Evolutionary conservation across 495 filamentous ascomycete species (phyloP).

Genomic region (Neurospora africana): DNA sequence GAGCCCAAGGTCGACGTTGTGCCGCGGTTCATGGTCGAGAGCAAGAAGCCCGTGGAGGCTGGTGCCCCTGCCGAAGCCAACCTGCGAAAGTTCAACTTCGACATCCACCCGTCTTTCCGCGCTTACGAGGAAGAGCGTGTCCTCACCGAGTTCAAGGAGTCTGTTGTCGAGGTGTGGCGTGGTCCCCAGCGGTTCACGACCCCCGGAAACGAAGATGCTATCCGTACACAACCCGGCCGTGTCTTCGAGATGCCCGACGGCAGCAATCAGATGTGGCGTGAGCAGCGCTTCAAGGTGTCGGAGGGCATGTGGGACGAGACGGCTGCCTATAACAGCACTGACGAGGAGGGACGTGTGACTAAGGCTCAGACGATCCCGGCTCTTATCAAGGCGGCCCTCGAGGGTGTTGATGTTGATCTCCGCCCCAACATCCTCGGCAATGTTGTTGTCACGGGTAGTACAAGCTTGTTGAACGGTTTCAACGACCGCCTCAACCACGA

Average conservation of each 20-base stretch:
- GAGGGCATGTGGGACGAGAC: constrained; percentile 85
- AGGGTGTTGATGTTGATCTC: constrained; percentile 76
- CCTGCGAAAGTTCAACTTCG: constrained; percentile 48
- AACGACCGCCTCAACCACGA: constrained; percentile 81
- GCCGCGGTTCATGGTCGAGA: constrained; percentile 77
- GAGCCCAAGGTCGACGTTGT: constrained; percentile 72
- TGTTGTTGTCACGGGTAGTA: constrained; percentile 86
- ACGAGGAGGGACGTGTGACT: constrained; percentile 31
- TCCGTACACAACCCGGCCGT: constrained; percentile 52
- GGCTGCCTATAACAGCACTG: constrained; percentile 39
- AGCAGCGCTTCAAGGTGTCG: constrained; percentile 70
- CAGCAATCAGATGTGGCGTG: constrained; percentile 83
- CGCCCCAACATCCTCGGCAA: constrained; percentile 73
- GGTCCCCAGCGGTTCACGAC: constrained; percentile 59
- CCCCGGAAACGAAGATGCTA: constrained; percentile 56
- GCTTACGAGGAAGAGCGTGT: constrained; percentile 84
- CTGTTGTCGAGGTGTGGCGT: constrained; percentile 87
- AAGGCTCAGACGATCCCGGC: constrained; percentile 66
- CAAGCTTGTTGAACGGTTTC: constrained; percentile 76
- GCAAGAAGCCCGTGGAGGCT: constrained; percentile 82
- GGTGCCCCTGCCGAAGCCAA: constrained; percentile 55
- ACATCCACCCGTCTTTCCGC: constrained; percentile 64
- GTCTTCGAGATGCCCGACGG: constrained; percentile 94
- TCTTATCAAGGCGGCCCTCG: constrained; percentile 66
- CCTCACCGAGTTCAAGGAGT: constrained; percentile 93